phyloP scores from a whole-genome alignment of 345 rosid species.

The Dipteronia sinensis region DNA sequence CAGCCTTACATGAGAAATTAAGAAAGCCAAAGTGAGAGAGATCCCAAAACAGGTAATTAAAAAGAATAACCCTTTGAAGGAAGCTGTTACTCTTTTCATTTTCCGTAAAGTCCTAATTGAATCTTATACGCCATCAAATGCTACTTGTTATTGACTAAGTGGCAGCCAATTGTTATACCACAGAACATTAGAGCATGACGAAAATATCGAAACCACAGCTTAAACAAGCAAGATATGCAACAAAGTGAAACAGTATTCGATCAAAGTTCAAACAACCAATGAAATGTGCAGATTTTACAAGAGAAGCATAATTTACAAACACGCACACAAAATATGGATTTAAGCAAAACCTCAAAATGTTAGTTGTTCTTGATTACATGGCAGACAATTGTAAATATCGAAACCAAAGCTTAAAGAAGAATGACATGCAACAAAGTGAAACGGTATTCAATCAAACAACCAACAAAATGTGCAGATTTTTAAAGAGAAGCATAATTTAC shows the following conservation, averaged over 20 bases:
- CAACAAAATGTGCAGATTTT: neutral
- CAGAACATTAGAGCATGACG: neutral
- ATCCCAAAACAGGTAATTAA: neutral
- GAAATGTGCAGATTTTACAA: no score
- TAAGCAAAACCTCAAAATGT: neutral
- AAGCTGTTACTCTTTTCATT: neutral
- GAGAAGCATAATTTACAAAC: no score
- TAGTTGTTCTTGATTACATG: neutral
- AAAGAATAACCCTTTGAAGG: neutral
- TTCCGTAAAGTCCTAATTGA: neutral
- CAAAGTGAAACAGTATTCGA: neutral
- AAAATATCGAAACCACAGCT: neutral
- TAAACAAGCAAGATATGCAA: neutral
- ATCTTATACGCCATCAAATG: neutral
- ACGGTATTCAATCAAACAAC: neutral
- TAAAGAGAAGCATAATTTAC: neutral
- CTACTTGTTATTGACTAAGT: neutral
- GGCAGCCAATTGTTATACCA: neutral
- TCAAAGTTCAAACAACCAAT: neutral
- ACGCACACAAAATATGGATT: no score
- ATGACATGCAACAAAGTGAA: neutral
- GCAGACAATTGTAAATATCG: neutral
- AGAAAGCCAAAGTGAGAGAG: neutral
- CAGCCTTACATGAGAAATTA: neutral
- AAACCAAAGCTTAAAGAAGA: neutral